Evolutionary conservation across 2,329 filamentous ascomycete genomes (phyloP).

Genomic region (Fusarium sp.): DNA sequence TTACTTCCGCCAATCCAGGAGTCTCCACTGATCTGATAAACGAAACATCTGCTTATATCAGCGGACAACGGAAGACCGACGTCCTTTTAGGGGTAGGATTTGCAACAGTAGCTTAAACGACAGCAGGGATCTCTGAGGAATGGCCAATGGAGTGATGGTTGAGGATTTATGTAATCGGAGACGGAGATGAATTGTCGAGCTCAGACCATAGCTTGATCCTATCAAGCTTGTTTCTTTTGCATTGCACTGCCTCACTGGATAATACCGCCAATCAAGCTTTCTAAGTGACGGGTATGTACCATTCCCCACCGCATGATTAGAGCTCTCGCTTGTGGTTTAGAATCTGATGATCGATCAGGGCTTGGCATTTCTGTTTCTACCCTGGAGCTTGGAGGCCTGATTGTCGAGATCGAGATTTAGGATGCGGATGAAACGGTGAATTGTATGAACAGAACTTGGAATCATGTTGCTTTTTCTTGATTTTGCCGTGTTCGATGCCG

Average conservation of each 20-base stretch:
- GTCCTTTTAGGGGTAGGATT: background rate
- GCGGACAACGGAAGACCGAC: background rate
- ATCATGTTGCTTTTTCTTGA: background rate
- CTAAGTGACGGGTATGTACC: constrained; percentile 5
- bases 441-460: background rate
- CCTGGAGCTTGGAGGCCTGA: constrained; percentile 1
- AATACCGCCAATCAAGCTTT: background rate
- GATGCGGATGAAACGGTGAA: background rate
- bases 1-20: background rate
- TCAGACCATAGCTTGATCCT: constrained; percentile 6
- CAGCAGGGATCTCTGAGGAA: fast-evolving
- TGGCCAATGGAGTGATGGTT: fast-evolving
- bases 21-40: constrained; percentile 4
- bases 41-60: background rate
- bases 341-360: background rate
- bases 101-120: background rate
- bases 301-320: background rate
- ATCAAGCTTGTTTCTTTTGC: constrained; percentile 8
- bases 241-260: background rate
- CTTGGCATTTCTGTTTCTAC: background rate
- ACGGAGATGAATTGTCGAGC: background rate
- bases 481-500: background rate
- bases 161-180: background rate
- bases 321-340: background rate
- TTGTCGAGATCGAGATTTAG: constrained; percentile 5